These are phyloP conservation scores for Macadamia integrifolia DNA, from an alignment of 164 flowering plant genomes.

Conservation along the genomic window DNA sequence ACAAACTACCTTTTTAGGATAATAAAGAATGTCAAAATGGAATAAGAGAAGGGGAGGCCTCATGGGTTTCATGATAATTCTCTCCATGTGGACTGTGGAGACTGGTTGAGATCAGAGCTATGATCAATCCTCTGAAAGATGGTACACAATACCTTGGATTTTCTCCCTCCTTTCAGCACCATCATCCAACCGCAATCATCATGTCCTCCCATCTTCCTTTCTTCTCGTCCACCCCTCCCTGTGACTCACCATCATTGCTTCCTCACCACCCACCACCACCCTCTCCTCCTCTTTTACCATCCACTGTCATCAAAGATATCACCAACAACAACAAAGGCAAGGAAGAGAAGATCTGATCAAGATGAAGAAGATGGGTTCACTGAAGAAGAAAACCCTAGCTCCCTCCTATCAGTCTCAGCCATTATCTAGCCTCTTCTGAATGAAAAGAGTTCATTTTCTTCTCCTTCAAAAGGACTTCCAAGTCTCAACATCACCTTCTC, in stretches of 20 bases:
- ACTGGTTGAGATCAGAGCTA: neutral
- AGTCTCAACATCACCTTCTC: neutral
- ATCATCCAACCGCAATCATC: slow-evolving; percentile 12
- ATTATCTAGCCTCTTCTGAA: neutral
- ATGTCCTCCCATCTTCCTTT: neutral
- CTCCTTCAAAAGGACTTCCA: neutral
- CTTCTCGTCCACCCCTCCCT: neutral
- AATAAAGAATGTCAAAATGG: neutral
- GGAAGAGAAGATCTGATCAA: neutral
- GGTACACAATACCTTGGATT: slow-evolving; percentile 7
- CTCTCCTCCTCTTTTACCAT: neutral
- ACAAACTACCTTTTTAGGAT: neutral
- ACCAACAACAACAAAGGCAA: neutral
- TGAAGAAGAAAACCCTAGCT: neutral
- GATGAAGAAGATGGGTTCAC: slow-evolving; percentile 9
- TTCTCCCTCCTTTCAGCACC: slow-evolving; percentile 10
- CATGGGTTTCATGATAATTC: slow-evolving; percentile 20
- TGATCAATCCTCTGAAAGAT: slow-evolving; percentile 1
- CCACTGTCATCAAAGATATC: neutral
- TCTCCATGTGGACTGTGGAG: slow-evolving; percentile 9
- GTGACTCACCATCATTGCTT: slow-evolving; percentile 8
- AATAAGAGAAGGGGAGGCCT: slow-evolving; percentile 16
- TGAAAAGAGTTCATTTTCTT: neutral
- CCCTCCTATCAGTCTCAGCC: neutral
- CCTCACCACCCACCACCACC: neutral